Base-by-base conservation (phyloP, 139 green algal genomes). In the Auxenochlorella pyrenoidosa region DNA sequence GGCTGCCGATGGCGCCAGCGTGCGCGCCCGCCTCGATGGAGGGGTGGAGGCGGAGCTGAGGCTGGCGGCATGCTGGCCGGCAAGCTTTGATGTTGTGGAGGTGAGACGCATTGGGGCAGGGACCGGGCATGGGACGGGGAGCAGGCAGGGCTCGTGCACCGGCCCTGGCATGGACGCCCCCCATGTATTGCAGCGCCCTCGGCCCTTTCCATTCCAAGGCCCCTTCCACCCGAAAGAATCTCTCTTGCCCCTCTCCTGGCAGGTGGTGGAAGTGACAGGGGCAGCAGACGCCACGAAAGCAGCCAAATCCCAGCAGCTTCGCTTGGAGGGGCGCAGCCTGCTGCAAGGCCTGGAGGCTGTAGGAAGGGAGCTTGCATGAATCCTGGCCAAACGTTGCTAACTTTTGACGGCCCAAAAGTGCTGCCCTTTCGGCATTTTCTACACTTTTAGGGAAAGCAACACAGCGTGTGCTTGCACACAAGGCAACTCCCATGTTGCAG, bases 331-430 rank as follows among this genome's bases (percentile, higher is more conserved):
- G 71, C 51, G 79, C 16, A 30, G 85, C 51, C 44, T 83, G 72
- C 47, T 79, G 65, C 54, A 72, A 36, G 85, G 75, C 38, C 66
- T 89, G 65, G 85, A 89, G 70, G 85, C 85, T 24, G 83, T 86
- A 43, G 43, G 47, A 66, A 32, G 82, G 44, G 82, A 86, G 82
- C 82, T 86, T 70, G 65, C 65, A 0, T 86, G 66, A 86, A 54
- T 40, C 22, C 5, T n/a, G 71, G 6, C 36, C 32, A 40, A 22
- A 5, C 32, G 5, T 24, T 22, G 68, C 32, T 43, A 40, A n/a
- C n/a, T n/a, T n/a, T n/a, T n/a, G n/a, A n/a, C n/a, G n/a, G n/a
- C n/a, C n/a, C n/a, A n/a, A n/a, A n/a, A n/a, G n/a, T n/a, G n/a
- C n/a, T n/a, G n/a, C n/a, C n/a, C n/a, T n/a, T n/a, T n/a, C n/a